Conservation (phyloP, 1,284 basidiomycete species). For the Agroathelia rolfsii region DNA sequence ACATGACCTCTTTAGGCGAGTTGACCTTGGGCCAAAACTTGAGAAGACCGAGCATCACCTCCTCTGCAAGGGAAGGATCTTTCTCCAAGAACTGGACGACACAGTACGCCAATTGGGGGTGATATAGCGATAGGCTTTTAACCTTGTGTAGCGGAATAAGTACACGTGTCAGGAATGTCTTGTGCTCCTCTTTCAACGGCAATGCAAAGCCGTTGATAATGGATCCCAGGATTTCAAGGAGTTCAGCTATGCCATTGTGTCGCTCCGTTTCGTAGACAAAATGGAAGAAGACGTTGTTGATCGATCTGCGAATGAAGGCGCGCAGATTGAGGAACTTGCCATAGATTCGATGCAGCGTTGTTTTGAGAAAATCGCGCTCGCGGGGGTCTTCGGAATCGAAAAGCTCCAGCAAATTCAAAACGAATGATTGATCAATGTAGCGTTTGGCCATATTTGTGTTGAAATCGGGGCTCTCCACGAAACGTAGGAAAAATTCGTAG, state of each 20-base stretch:
- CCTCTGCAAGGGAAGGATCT: constrained; percentile 86
- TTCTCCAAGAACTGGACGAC: constrained; percentile 99
- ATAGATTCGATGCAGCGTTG: constrained; percentile 97
- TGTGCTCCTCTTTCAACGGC: constrained; percentile 98
- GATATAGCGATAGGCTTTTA: constrained; percentile 93
- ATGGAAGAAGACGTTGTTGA: constrained; percentile 99
- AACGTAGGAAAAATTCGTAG: constrained; percentile 99
- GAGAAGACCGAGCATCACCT: constrained; percentile 90
- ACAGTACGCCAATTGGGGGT: constrained; percentile 97
- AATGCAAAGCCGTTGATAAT: constrained; percentile 99
- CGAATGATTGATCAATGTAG: constrained; percentile 95
- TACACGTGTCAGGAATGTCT: constrained; percentile 94
- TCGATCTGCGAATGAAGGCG: constrained; percentile 96
- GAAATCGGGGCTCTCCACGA: constrained; percentile 97
- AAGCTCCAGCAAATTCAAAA: constrained; percentile 92
- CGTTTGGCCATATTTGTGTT: constrained; percentile 97
- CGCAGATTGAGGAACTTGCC: constrained; percentile 99
- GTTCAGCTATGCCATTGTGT: constrained; percentile 98
- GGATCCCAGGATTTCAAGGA: constrained; percentile 96
- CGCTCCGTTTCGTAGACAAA: constrained; percentile 99
- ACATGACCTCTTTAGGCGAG: constrained; percentile 99
- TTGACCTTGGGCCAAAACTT: constrained; percentile 99
- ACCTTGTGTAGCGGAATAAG: constrained; percentile 97
- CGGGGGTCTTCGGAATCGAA: constrained; percentile 99
- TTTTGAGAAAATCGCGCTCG: constrained; percentile 99